Conservation (phyloP, 2,329 filamentous ascomycete genomes). For the Ceratocystis ficicola region DNA sequence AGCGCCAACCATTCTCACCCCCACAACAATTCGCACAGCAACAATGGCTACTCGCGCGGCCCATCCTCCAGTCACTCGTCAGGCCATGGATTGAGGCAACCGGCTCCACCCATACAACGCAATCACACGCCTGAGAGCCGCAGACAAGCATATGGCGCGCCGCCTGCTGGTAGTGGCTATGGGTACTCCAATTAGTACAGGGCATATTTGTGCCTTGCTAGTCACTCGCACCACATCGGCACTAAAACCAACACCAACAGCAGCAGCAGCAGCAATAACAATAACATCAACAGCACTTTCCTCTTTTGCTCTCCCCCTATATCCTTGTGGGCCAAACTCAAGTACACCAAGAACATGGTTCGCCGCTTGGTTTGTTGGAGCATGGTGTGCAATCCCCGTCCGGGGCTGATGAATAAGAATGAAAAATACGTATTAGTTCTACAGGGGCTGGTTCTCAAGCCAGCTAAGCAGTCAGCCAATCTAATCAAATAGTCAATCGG, state of each 20-base stretch:
- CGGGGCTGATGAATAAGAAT: not conserved
- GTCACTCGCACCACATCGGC: too few relatives aligned
- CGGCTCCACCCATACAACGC: slow-evolving; percentile 42
- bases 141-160: slow-evolving; percentile 36
- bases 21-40: too few relatives aligned
- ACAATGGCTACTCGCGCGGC: slow-evolving; percentile 5
- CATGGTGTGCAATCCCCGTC: not conserved
- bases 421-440: slow-evolving; percentile 4
- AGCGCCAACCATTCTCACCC: slow-evolving; percentile 26
- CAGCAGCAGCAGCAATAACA: too few relatives aligned
- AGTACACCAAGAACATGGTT: not conserved
- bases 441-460: slow-evolving; percentile 6
- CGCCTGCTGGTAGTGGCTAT: slow-evolving; percentile 20
- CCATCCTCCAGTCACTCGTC: slow-evolving; percentile 13
- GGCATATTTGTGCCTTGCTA: slow-evolving; percentile 9
- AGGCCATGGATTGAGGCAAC: slow-evolving; percentile 19
- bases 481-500: not conserved
- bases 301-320: slow-evolving; percentile 11
- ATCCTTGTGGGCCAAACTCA: not conserved
- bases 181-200: slow-evolving; percentile 22
- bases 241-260: too few relatives aligned
- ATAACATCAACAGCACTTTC: not conserved
- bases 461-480: not conserved
- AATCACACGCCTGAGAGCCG: slow-evolving; percentile 44
- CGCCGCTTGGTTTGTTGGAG: not conserved